Evolutionary conservation across 345 rosid genomes (phyloP).

Genomic region (Cardamine resedifolia): DNA sequence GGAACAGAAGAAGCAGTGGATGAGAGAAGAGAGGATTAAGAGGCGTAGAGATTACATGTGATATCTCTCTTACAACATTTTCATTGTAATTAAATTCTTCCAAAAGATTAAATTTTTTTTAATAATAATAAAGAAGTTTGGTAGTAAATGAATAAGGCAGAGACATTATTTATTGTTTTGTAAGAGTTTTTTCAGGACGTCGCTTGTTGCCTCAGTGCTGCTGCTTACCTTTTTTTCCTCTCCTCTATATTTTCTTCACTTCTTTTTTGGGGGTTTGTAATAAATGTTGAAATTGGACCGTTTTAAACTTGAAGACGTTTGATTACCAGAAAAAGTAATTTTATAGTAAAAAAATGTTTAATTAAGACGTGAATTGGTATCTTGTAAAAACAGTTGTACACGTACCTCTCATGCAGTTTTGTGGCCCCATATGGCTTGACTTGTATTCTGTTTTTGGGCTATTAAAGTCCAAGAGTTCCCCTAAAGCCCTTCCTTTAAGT

Average conservation of each 20-base stretch:
- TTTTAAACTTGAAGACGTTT: conserved; percentile 7
- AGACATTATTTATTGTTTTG: conserved; percentile 21
- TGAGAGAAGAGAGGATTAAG: conserved; percentile 28
- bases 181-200: not conserved
- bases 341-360: not conserved
- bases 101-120: not conserved
- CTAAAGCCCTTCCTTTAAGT: conserved; percentile 5
- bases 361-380: conserved; percentile 19
- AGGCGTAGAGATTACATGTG: conserved; percentile 30
- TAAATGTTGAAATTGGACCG: conserved; percentile 31
- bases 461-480: conserved; percentile 17
- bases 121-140: conserved; percentile 7
- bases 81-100: not conserved
- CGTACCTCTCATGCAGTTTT: conserved; percentile 36
- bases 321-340: not conserved
- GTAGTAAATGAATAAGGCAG: conserved; percentile 21
- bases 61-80: conserved; percentile 7
- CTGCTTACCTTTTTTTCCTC: not conserved
- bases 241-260: not conserved
- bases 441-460: conserved; percentile 35
- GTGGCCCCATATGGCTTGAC: conserved; percentile 34
- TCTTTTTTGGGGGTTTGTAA: conserved; percentile 21
- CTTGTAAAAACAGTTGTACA: conserved; percentile 11
- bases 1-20: conserved; percentile 16
- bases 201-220: not conserved